Evolutionary conservation across 305 asterid genomes (phyloP), one percentile per base, ranked within the genome.

Genomic region (Coffea humblotiana): DNA sequence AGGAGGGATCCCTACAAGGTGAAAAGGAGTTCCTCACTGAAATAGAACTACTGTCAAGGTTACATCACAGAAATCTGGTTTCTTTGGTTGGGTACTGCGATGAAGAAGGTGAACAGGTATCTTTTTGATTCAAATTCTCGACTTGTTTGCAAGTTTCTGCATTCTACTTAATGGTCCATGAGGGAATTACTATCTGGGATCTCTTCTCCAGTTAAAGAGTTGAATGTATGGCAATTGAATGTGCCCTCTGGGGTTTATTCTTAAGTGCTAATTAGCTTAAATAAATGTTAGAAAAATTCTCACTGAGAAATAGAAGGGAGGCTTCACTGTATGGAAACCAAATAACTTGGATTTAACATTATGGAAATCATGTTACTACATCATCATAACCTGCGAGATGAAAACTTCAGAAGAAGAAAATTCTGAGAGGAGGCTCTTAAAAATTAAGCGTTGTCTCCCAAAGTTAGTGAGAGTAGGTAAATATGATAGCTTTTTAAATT

Each of bases 11-110:
- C 1, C 72, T 96, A 77, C 99, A 96, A 84, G 99, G 98, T 43
- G 97, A 94, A 80, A 93, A 87, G 85, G 98, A 96, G 91, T 96
- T 96, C 81, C 97, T 94, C 75, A 96, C 98, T 2, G 99, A 96
- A 85, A 91, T 96, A 61, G 93, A 96, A 84, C 86, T 94, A 13
- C 81, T 96, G 79, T 96, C 99, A 19, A 91, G 99, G 87, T 69
- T 93, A 85, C 99, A 96, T 87, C 99, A 96, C 65, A 82, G 98
- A 80, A 96, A 96, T 90, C 88, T 96, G 54, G 97, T 96, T 35
- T 89, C 98, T 60, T 87, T 96, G 90, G 35, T 90, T 69, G 99
- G 99, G 70, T 96, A 92, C 79, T 96, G 94, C 75, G 99, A 95
- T 35, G 98, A 94, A 85, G 96, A 96, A 85, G 98, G 91, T 29